These are phyloP conservation scores for Gaeumannomyces sp. DNA, from an alignment of 2,329 filamentous ascomycete species.

Conservation along the genomic window DNA sequence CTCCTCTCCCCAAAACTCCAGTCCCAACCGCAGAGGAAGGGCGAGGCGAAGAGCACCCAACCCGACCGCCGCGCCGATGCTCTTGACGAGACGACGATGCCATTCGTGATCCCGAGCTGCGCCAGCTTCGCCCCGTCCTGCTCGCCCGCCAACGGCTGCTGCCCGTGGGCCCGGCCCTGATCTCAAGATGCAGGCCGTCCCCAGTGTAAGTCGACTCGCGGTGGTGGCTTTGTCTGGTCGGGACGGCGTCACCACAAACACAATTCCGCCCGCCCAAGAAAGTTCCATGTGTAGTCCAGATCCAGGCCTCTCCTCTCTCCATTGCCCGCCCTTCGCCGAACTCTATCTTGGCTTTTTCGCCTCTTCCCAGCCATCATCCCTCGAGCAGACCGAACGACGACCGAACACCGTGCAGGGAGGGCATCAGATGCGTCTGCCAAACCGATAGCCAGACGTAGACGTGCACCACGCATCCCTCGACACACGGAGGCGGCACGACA, in stretches of 20 bases:
- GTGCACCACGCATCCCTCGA: neutral
- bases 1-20: constrained; percentile 1
- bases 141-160: constrained; percentile 24
- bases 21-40: neutral
- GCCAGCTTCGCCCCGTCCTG: constrained; percentile 24
- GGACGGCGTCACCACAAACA: neutral
- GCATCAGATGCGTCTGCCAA: neutral
- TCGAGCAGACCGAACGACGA: neutral
- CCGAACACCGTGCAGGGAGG: neutral
- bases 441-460: neutral
- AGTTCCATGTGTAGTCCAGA: neutral
- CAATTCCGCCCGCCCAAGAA: neutral
- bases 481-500: neutral
- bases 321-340: neutral
- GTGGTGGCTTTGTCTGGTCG: neutral
- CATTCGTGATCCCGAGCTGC: constrained; percentile 26
- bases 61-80: neutral
- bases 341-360: neutral
- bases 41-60: neutral
- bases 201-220: constrained; percentile 37
- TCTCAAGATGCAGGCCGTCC: constrained; percentile 32
- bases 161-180: constrained; percentile 14
- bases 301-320: neutral
- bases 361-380: neutral
- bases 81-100: constrained; percentile 27